phyloP scores from a whole-genome alignment of 1,284 basidiomycete species.

The Cystobasidiaceae sp. region DNA sequence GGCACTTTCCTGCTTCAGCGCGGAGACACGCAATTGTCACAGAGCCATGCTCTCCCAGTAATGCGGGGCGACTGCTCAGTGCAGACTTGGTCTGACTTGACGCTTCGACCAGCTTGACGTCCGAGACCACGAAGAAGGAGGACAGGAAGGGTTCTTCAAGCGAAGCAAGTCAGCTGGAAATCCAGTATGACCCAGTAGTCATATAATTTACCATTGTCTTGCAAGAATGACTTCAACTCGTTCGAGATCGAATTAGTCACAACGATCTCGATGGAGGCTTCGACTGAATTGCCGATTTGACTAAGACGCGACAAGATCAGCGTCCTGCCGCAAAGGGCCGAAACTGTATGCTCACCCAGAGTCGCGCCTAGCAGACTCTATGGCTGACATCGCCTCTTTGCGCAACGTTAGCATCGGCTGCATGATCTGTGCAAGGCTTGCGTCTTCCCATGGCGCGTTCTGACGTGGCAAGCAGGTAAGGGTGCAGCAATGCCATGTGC shows the following conservation, averaged over 20 bases:
- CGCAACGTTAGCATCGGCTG: conserved; percentile 57
- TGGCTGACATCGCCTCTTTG: conserved; percentile 64
- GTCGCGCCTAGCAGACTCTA: conserved; percentile 51
- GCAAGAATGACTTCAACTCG: conserved; percentile 12
- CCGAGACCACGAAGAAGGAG: conserved; percentile 71
- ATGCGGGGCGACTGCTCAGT: not conserved
- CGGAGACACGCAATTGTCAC: not conserved
- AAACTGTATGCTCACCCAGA: not conserved
- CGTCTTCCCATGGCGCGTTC: too few relatives aligned
- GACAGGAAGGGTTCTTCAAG: conserved; percentile 58
- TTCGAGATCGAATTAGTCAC: conserved; percentile 45
- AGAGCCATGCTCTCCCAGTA: conserved; percentile 26
- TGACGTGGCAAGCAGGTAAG: too few relatives aligned
- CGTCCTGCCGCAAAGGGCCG: not conserved
- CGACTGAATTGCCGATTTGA: conserved; percentile 63
- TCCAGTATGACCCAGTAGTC: conserved; percentile 12
- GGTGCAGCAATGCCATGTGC: too few relatives aligned
- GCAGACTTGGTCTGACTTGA: not conserved
- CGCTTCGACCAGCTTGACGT: conserved; percentile 54
- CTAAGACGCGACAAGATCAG: conserved; percentile 47
- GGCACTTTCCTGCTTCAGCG: conserved; percentile 56
- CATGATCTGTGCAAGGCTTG: conserved; percentile 56
- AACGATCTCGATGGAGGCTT: conserved; percentile 61
- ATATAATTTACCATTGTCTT: conserved; percentile 36
- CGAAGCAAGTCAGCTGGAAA: conserved; percentile 28